Percentiles rank a stretch among this genome's conserved stretches.
These are phyloP conservation scores for Colletotrichum falcatum DNA, from an alignment of 2,329 filamentous ascomycete species.

Conservation along the genomic window DNA sequence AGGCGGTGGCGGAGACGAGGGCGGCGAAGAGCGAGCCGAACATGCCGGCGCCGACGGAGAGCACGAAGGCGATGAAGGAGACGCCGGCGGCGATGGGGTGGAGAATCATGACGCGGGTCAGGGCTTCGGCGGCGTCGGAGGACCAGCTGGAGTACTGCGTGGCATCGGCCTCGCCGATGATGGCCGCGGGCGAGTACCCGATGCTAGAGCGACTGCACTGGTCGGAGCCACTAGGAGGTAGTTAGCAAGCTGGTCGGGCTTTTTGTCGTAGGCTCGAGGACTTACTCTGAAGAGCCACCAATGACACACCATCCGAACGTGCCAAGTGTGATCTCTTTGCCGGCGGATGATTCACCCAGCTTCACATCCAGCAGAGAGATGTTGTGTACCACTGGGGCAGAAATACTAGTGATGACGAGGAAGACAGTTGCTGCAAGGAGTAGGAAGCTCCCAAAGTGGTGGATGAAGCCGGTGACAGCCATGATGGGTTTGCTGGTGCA, in stretches of 20 bases:
- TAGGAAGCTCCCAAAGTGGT: slow-evolving; percentile 69
- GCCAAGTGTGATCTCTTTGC: slow-evolving; percentile 63
- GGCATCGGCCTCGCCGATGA: slow-evolving; percentile 55
- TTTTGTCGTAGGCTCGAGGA: background rate
- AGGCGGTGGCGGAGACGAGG: slow-evolving; percentile 61
- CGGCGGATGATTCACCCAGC: slow-evolving; percentile 53
- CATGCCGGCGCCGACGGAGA: slow-evolving; percentile 64
- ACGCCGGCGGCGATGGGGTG: slow-evolving; percentile 71
- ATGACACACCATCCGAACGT: slow-evolving; percentile 70
- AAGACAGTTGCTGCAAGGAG: slow-evolving; percentile 67
- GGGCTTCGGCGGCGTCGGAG: slow-evolving; percentile 57
- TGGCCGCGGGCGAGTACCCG: slow-evolving; percentile 66
- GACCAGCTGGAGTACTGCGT: slow-evolving; percentile 57
- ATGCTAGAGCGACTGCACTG: slow-evolving; percentile 61
- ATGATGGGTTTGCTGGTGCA: slow-evolving; percentile 50
- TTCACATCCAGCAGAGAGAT: slow-evolving; percentile 66
- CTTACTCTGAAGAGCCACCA: slow-evolving; percentile 45
- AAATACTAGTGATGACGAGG: slow-evolving; percentile 69
- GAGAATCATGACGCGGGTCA: slow-evolving; percentile 71
- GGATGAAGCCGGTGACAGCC: slow-evolving; percentile 63
- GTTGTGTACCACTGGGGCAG: slow-evolving; percentile 68
- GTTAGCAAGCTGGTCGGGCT: slow-evolving; percentile 6
- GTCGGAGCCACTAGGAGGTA: slow-evolving; percentile 52
- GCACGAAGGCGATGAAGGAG: slow-evolving; percentile 69
- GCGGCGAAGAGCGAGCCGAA: slow-evolving; percentile 65